These are phyloP conservation scores for Toxoplasma gondii DNA, from an alignment of 169 alveolate species.

Conservation along the genomic window DNA sequence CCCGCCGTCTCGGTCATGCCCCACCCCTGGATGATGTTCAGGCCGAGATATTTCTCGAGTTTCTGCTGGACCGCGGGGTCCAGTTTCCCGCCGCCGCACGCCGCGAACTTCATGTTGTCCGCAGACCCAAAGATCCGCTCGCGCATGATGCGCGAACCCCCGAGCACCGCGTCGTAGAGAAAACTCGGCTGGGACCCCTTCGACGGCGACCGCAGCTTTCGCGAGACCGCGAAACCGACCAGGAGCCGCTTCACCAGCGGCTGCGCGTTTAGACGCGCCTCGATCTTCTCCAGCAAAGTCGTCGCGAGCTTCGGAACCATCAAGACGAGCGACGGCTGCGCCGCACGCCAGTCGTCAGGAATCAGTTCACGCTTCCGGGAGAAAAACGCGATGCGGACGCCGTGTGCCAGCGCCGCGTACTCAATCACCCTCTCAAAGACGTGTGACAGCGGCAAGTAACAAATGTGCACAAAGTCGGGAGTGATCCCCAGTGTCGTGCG, in stretches of 20 bases:
- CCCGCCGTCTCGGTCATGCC: constrained; percentile 86
- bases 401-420: constrained; percentile 71
- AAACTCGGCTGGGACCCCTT: neutral
- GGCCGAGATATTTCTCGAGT: neutral
- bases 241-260: constrained; percentile 1
- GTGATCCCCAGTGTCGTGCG: neutral
- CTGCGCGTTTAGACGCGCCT: neutral
- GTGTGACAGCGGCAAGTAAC: constrained; percentile 96
- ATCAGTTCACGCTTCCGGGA: constrained; percentile 33
- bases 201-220: constrained; percentile 9
- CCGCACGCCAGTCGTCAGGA: constrained; percentile 32
- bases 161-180: neutral
- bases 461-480: constrained; percentile 74
- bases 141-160: neutral
- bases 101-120: neutral
- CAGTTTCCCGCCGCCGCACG: constrained; percentile 37
- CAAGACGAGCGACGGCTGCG: constrained; percentile 19
- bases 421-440: constrained; percentile 91
- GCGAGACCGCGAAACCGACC: neutral
- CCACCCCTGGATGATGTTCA: constrained; percentile 64
- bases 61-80: constrained; percentile 19
- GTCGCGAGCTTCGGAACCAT: constrained; percentile 38
- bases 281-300: constrained; percentile 2
- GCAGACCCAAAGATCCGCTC: constrained; percentile 29
- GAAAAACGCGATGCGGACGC: constrained; percentile 66